These are phyloP conservation scores for Monosporascus sp. DNA, from an alignment of 2,329 filamentous ascomycete species.

Conservation along the genomic window DNA sequence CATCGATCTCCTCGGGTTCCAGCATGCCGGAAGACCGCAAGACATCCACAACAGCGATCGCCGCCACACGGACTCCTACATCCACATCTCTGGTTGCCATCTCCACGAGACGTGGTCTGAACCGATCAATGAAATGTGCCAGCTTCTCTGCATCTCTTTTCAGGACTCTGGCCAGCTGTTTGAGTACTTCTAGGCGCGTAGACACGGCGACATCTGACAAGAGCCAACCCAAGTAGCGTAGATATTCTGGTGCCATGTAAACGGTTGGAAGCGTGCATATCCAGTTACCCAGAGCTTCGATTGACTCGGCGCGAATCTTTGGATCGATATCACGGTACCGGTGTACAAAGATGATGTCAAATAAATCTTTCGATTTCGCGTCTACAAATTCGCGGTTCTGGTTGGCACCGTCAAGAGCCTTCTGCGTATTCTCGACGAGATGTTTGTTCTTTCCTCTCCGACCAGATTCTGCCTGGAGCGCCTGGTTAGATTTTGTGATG, in stretches of 20 bases:
- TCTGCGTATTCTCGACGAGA: slow-evolving; percentile 67
- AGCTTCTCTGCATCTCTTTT: slow-evolving; percentile 76
- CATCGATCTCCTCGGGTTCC: slow-evolving; percentile 86
- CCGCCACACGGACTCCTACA: slow-evolving; percentile 69
- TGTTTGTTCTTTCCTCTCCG: slow-evolving; percentile 71
- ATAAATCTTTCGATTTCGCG: slow-evolving; percentile 73
- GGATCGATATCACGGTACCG: slow-evolving; percentile 92
- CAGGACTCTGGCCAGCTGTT: slow-evolving; percentile 75
- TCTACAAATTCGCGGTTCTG: slow-evolving; percentile 65
- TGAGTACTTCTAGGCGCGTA: slow-evolving; percentile 80
- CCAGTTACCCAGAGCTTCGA: slow-evolving; percentile 83
- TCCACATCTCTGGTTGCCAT: slow-evolving; percentile 88
- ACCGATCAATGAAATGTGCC: slow-evolving; percentile 89
- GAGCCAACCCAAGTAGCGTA: slow-evolving; percentile 94
- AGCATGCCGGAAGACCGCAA: slow-evolving; percentile 80
- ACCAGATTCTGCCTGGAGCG: slow-evolving; percentile 71
- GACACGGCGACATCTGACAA: slow-evolving; percentile 73
- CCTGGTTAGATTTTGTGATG: slow-evolving; percentile 71
- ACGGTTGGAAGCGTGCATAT: slow-evolving; percentile 77
- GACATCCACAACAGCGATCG: slow-evolving; percentile 76
- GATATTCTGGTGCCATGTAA: slow-evolving; percentile 85
- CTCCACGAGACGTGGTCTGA: slow-evolving; percentile 80
- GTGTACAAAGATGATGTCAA: slow-evolving; percentile 90
- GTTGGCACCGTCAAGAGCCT: slow-evolving; percentile 65
- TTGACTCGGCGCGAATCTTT: slow-evolving; percentile 82